These are phyloP conservation scores for Microbotryomycetes sp. DNA, from an alignment of 1,284 basidiomycete genomes.

Conservation along the genomic window DNA sequence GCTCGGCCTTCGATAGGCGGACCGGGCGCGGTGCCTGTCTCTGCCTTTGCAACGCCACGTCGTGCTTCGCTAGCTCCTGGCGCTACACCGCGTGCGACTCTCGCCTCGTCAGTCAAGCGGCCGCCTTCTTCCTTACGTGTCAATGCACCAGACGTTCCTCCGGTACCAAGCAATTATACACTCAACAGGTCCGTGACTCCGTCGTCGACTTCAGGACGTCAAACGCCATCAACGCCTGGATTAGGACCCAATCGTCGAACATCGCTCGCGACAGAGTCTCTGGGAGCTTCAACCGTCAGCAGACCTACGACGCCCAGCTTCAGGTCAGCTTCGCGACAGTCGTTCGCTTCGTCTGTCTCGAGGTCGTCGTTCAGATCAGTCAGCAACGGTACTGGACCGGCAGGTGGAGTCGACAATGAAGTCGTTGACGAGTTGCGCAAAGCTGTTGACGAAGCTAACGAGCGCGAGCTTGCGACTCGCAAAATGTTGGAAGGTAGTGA, in stretches of 20 bases:
- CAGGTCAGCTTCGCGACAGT: conserved; percentile 18
- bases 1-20: conserved; percentile 19
- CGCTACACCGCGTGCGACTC: conserved; percentile 4
- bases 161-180: conserved; percentile 9
- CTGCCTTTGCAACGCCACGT: conserved; percentile 3
- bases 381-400: background rate
- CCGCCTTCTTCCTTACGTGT: conserved; percentile 17
- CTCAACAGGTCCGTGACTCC: conserved; percentile 13
- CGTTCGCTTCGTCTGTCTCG: conserved; percentile 22
- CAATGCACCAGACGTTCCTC: conserved; percentile 20
- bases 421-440: conserved; percentile 49
- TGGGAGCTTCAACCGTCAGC: background rate
- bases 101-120: conserved; percentile 10
- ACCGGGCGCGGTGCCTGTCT: no score
- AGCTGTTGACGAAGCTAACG: conserved; percentile 49
- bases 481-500: conserved; percentile 39
- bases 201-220: conserved; percentile 10
- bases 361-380: conserved; percentile 11
- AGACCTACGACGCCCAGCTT: conserved; percentile 12
- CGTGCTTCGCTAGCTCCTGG: conserved; percentile 4
- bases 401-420: no score
- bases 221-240: conserved; percentile 12
- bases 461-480: conserved; percentile 36
- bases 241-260: background rate
- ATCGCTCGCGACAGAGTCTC: background rate